Percentiles rank a stretch among this genome's conserved stretches.
These are phyloP conservation scores for Backusella tuberculispora DNA, from an alignment of 192 early-diverging fungal species.

Conservation along the genomic window DNA sequence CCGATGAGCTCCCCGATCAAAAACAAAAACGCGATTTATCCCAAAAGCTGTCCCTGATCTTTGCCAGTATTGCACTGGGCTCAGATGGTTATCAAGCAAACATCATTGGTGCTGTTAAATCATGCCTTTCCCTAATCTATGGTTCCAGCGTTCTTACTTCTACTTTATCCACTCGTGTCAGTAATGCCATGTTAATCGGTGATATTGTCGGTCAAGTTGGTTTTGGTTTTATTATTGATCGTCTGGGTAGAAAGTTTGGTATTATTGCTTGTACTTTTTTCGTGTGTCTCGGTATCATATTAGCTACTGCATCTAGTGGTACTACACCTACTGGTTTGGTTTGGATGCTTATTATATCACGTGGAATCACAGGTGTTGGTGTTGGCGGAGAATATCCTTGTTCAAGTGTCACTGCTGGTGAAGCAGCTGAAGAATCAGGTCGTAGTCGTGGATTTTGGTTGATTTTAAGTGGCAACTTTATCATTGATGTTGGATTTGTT, in stretches of 20 bases:
- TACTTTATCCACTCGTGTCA: slow-evolving; percentile 43
- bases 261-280: slow-evolving; percentile 48
- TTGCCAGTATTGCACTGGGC: slow-evolving; percentile 42
- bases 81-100: slow-evolving; percentile 58
- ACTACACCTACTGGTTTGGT: slow-evolving; percentile 44
- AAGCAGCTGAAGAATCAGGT: slow-evolving; percentile 53
- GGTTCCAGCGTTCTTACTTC: slow-evolving; percentile 38
- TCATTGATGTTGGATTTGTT: slow-evolving; percentile 50
- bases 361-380: slow-evolving; percentile 48
- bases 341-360: slow-evolving; percentile 46
- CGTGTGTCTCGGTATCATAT: slow-evolving; percentile 43
- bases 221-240: slow-evolving; percentile 54
- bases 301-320: slow-evolving; percentile 43
- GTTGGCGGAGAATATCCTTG: slow-evolving; percentile 59
- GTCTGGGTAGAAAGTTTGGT: slow-evolving; percentile 55
- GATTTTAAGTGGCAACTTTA: slow-evolving; percentile 52
- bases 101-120: slow-evolving; percentile 49
- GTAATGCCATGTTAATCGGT: slow-evolving; percentile 51
- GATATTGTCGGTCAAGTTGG: slow-evolving; percentile 52
- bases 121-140: slow-evolving; percentile 47
- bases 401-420: slow-evolving; percentile 52
- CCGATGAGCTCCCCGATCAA: neutral
- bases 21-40: neutral
- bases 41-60: slow-evolving; percentile 31
- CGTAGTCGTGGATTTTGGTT: slow-evolving; percentile 53